A percentile compares a stretch with the other conserved stretches of the same genome.
These are phyloP conservation scores for Buddleja alternifolia DNA, from an alignment of 257 asterid species.

Conservation along the genomic window DNA sequence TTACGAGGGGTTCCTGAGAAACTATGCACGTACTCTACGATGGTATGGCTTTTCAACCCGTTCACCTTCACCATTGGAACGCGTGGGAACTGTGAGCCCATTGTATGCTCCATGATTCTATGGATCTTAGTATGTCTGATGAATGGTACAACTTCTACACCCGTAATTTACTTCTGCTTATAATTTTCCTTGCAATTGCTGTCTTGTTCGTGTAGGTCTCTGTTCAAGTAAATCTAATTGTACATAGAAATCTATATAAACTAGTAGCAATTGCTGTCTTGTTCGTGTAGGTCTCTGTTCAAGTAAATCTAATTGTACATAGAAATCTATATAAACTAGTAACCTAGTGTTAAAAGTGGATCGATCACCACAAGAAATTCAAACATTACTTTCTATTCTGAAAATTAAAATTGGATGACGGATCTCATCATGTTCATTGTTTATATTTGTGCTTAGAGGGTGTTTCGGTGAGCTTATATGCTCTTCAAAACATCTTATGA, in stretches of 20 bases:
- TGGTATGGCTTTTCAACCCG: constrained; percentile 93
- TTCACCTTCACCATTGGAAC: constrained; percentile 98
- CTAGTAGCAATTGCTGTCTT: constrained; percentile 6
- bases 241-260: neutral
- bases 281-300: constrained; percentile 17
- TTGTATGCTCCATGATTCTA: constrained; percentile 81
- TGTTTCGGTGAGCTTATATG: no score
- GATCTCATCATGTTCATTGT: neutral
- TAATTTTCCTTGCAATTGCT: neutral
- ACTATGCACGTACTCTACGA: constrained; percentile 58
- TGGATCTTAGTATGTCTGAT: constrained; percentile 82
- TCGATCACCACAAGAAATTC: neutral
- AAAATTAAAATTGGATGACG: neutral
- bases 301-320: neutral
- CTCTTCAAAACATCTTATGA: no score
- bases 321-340: neutral
- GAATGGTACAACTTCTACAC: constrained; percentile 59
- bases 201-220: constrained; percentile 3
- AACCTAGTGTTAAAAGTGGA: neutral
- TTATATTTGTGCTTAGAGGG: neutral
- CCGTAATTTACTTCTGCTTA: constrained; percentile 10
- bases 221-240: constrained; percentile 14
- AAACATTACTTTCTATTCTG: neutral
- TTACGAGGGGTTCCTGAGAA: constrained; percentile 80
- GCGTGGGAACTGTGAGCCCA: constrained; percentile 95